Evolutionary conservation across 2,329 filamentous ascomycete species (phyloP).

Genomic region (Plenodomus biglobosus): DNA sequence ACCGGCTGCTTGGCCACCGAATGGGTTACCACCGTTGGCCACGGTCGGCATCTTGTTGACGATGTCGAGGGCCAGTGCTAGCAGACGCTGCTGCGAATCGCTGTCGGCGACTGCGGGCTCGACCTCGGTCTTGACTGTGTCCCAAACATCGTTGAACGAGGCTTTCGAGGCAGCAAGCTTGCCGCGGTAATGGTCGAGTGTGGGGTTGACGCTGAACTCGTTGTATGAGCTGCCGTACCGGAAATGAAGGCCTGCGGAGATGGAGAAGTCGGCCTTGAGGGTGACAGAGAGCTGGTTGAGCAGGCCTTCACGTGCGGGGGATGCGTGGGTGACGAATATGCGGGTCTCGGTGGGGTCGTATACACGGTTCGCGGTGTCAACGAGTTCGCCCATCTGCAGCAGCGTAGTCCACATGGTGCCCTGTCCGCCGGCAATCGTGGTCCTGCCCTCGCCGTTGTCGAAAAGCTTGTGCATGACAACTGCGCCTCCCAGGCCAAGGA

Average conservation of each 20-base stretch:
- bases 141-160: constrained; percentile 99
- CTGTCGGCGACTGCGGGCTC: constrained; percentile 93
- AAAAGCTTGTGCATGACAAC: constrained; percentile 99
- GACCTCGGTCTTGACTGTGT: constrained; percentile 94
- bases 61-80: constrained; percentile 87
- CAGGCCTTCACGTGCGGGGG: constrained; percentile 92
- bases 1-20: constrained; percentile 79
- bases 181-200: constrained; percentile 95
- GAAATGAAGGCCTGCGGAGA: constrained; percentile 97
- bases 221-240: constrained; percentile 99
- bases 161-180: constrained; percentile 98
- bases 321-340: constrained; percentile 95
- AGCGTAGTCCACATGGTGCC: constrained; percentile 99
- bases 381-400: constrained; percentile 95
- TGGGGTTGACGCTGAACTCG: constrained; percentile 98
- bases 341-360: constrained; percentile 98
- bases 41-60: constrained; percentile 98
- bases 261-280: constrained; percentile 95
- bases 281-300: constrained; percentile 97
- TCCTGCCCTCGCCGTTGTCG: constrained; percentile 96
- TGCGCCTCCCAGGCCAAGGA: constrained; percentile 89
- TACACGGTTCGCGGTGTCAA: constrained; percentile 96
- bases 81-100: constrained; percentile 86
- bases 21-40: constrained; percentile 93
- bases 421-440: constrained; percentile 96